These are phyloP conservation scores for Oemleria cerasiformis DNA, from an alignment of 306 rosid genomes.

Conservation along the genomic window DNA sequence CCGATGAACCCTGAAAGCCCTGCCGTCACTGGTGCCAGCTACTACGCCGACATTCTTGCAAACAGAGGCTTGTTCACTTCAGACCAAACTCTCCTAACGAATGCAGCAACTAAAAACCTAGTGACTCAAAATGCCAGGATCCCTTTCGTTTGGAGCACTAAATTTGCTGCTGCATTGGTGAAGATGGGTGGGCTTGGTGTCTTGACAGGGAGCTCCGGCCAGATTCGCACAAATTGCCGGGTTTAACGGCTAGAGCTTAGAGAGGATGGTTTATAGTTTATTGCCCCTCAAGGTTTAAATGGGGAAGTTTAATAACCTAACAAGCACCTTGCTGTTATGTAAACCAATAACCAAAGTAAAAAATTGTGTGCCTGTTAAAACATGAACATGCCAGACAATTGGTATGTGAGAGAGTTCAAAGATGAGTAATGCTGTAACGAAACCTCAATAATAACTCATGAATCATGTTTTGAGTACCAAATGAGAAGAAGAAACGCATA, in stretches of 20 bases:
- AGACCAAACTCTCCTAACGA: conserved; percentile 55
- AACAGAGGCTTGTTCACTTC: conserved; percentile 59
- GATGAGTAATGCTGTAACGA: background rate
- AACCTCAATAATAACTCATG: background rate
- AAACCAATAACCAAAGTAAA: background rate
- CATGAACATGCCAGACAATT: background rate
- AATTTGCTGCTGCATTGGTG: conserved; percentile 61
- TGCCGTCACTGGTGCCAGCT: conserved; percentile 33
- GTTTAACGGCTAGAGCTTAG: conserved; percentile 29
- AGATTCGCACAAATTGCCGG: conserved; percentile 61
- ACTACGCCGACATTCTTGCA: conserved; percentile 41
- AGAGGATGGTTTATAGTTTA: background rate
- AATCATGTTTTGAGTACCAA: conserved; percentile 18
- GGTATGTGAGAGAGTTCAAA: background rate
- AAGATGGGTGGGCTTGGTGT: conserved; percentile 64
- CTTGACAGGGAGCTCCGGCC: conserved; percentile 49
- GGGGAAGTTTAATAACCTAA: background rate
- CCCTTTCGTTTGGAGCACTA: conserved; percentile 38
- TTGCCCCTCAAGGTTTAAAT: background rate
- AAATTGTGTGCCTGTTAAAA: background rate
- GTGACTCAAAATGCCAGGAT: conserved; percentile 45
- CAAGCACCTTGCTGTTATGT: background rate
- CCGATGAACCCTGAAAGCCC: conserved; percentile 62
- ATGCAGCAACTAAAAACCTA: conserved; percentile 40
- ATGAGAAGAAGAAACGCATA: conserved; percentile 30